Evolutionary conservation across 2,329 filamentous ascomycete species (phyloP).

Genomic region (Hirsutella minnesotensis): DNA sequence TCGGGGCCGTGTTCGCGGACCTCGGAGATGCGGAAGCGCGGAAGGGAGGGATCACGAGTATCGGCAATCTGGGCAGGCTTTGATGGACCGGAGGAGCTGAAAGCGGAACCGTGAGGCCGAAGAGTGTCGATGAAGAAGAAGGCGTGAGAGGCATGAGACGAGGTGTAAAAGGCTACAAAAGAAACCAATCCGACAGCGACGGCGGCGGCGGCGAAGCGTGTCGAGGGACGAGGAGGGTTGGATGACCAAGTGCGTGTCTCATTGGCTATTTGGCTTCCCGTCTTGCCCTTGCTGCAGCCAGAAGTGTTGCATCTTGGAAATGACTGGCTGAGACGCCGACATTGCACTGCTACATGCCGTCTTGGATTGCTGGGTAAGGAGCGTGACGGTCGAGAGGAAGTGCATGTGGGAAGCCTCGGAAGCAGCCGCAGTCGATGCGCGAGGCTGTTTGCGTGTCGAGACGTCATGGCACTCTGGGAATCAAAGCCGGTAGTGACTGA

Average conservation of each 20-base stretch:
- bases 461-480: slow-evolving; percentile 5
- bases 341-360: background rate
- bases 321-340: slow-evolving; percentile 1
- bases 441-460: slow-evolving; percentile 4
- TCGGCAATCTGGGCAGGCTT: slow-evolving; percentile 3
- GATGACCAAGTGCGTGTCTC: background rate
- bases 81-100: background rate
- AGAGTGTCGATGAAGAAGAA: slow-evolving; percentile 4
- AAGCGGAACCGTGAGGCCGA: slow-evolving; percentile 1
- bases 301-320: background rate
- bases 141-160: slow-evolving; percentile 1
- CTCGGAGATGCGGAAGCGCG: slow-evolving; percentile 37
- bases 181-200: slow-evolving; percentile 5
- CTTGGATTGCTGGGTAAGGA: too few species aligned
- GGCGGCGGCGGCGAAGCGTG: slow-evolving; percentile 4
- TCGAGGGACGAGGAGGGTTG: background rate
- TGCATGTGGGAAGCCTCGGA: background rate
- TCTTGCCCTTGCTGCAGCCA: background rate
- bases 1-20: slow-evolving; percentile 39
- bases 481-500: background rate
- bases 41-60: slow-evolving; percentile 27
- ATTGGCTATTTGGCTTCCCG: background rate
- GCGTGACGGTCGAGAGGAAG: background rate
- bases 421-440: slow-evolving; percentile 5
- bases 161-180: slow-evolving; percentile 1